Evolutionary conservation across 2,329 filamentous ascomycete species (phyloP), one percentile per base, ranked within the genome.

Genomic region (Penicillium psychrosexuale): DNA sequence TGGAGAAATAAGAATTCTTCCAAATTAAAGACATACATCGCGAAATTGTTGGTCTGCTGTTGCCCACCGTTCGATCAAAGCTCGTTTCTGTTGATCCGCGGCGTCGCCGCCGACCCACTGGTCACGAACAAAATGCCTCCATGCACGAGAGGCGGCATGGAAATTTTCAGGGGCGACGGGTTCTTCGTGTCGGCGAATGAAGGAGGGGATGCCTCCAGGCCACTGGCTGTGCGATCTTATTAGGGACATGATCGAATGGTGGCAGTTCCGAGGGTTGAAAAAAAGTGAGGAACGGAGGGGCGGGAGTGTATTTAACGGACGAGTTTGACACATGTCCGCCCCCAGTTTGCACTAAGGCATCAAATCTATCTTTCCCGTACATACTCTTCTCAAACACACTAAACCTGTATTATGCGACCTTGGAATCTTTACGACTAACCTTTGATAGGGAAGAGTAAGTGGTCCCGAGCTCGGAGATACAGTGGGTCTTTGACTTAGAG

Each of bases 81-180:
- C 50, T 56, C 38, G 49, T 56, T 47, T 53, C 50, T 56, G 53
- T 48, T 56, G 42, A 56, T 59, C 50, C 24, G 43, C 42, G 38
- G 33, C 37, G 49, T 31, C 43, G 53, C 49, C 53, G 11, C 28
- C 38, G 47, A 44, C 54, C 56, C 53, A 56, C 50, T 40, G 52
- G 5, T 59, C 56, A 51, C 53, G 53, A 42, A 59, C 50, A 53
- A 56, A 58, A 45, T 47, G 31, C 39, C 53, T 56, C 53, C 53
- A 58, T 51, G 53, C 53, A 45, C 53, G 56, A 53, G 56, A 39
- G 38, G 56, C 49, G 28, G 46, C 34, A 43, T 30, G 28, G 6
- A 59, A 17, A 53, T 56, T 44, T 8, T 56, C 5, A 8, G 8
- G 34, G 45, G 34, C 49, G n/a, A 53, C 53, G 31, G 45, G 53